Evolutionary conservation across 257 asterid genomes (phyloP), one percentile per base, ranked within the genome.

Genomic region (Dorcoceras hygrometricum): DNA sequence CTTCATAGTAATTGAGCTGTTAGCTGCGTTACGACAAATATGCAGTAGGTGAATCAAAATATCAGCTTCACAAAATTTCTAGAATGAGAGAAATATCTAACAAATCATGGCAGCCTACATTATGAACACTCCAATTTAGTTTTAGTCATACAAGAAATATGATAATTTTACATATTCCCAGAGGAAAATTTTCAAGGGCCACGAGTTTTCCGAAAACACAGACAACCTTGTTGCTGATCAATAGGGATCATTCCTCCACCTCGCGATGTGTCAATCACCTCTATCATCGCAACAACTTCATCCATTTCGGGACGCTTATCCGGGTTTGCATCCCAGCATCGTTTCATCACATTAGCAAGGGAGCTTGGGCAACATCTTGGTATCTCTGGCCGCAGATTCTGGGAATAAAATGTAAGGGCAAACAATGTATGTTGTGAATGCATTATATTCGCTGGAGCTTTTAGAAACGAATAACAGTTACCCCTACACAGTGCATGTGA

Each of bases 211-310:
- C 78, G 66, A 77, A 87, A 86, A 63, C 95, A 89, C 23, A 89
- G 81, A 74, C 97, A 89, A 5, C 95, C 83, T 32, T 82, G 88
- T 63, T 81, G 91, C 66, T 89, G 94, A 74, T 85, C 97, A 8
- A 67, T 75, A 1, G 97, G 97, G 74, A 89, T 89, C 97, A 89
- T 89, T 58, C 97, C 97, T n/a, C 97, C 97, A 1, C 97, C 97
- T 77, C 86, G 87, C 1, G 95, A 71, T 1, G 95, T 87, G 73
- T 89, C 97, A 24, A 87, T 87, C 0, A 84, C 97, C 82, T 89
- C 97, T 19, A 89, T 18, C 91, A 89, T 67, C 8, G 86, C 43
- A 18, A 89, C 97, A 3, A 87, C 95, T 80, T 87, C 97, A 12
- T 89, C 97, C 97, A 89, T 89, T 69, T 85, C 97, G 0, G 95